Conservation (phyloP, 1,284 basidiomycete species). For the Phylloporus sp. region DNA sequence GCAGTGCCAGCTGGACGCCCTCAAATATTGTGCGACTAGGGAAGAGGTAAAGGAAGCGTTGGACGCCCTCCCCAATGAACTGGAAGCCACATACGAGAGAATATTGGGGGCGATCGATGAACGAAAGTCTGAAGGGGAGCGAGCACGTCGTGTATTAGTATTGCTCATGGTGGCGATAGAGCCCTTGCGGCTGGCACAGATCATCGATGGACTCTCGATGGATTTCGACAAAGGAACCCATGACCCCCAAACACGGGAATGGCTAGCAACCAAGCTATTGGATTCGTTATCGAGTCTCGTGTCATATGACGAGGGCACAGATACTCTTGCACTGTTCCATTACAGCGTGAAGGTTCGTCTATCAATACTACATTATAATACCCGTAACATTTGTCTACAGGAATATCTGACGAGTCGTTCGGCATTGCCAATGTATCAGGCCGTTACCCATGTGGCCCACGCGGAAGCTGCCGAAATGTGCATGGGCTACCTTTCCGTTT, state of each 20-base stretch:
- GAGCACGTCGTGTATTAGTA: neutral
- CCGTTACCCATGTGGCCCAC: too few species aligned
- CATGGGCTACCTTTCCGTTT: too few species aligned
- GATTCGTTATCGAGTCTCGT: neutral
- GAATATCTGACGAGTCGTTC: too few species aligned
- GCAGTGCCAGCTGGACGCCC: neutral
- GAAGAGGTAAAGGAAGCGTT: neutral
- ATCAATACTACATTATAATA: too few species aligned
- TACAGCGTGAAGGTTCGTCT: neutral
- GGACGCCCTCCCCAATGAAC: neutral
- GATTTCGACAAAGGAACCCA: neutral
- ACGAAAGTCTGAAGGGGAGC: slow-evolving; percentile 2
- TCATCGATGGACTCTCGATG: neutral
- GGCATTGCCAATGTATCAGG: too few species aligned
- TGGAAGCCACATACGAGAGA: neutral
- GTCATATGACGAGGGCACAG: neutral
- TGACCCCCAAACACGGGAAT: neutral
- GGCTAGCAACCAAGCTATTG: neutral
- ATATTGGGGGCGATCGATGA: neutral
- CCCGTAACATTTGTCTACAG: too few species aligned
- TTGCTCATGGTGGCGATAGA: too few species aligned
- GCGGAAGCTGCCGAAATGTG: too few species aligned
- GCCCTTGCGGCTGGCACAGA: neutral
- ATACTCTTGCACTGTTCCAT: neutral
- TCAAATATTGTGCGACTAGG: neutral